Evolutionary conservation across 768 basidiomycete genomes (phyloP).

Genomic region (Boletus coccyginus): DNA sequence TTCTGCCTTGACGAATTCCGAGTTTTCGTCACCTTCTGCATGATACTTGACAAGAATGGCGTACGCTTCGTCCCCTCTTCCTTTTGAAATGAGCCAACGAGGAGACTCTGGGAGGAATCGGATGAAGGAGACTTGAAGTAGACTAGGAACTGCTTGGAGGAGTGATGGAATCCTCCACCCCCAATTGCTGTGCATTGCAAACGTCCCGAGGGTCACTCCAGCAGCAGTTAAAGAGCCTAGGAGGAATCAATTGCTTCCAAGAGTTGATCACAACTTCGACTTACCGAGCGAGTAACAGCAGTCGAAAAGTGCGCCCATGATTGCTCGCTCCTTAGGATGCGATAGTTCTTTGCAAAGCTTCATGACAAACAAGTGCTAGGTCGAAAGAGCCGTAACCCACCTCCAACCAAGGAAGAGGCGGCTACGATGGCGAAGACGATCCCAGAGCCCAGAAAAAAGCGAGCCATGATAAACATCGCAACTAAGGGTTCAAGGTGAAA

Average conservation of each 20-base stretch:
- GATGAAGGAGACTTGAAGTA: constrained; percentile 54
- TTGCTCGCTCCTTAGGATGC: constrained; percentile 21
- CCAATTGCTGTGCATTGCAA: constrained; percentile 55
- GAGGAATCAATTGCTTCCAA: background rate
- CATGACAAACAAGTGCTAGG: background rate
- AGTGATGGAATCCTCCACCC: constrained; percentile 67
- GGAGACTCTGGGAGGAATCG: constrained; percentile 64
- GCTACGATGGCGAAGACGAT: background rate
- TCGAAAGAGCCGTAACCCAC: background rate
- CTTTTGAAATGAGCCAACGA: constrained; percentile 59
- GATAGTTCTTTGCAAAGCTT: constrained; percentile 14
- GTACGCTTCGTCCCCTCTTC: constrained; percentile 48
- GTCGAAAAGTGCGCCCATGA: constrained; percentile 12
- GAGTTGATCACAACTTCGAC: background rate
- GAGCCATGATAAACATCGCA: background rate
- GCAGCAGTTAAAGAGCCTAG: constrained; percentile 38
- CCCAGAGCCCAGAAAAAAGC: constrained; percentile 1
- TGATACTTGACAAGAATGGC: constrained; percentile 55
- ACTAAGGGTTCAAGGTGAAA: background rate
- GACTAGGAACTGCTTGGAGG: constrained; percentile 54
- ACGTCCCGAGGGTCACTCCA: constrained; percentile 59
- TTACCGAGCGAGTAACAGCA: constrained; percentile 11
- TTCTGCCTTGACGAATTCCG: constrained; percentile 58
- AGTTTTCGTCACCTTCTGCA: constrained; percentile 50
- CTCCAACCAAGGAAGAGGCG: constrained; percentile 21